Conservation (phyloP, 1,284 basidiomycete genomes). For the Somion occarium region DNA sequence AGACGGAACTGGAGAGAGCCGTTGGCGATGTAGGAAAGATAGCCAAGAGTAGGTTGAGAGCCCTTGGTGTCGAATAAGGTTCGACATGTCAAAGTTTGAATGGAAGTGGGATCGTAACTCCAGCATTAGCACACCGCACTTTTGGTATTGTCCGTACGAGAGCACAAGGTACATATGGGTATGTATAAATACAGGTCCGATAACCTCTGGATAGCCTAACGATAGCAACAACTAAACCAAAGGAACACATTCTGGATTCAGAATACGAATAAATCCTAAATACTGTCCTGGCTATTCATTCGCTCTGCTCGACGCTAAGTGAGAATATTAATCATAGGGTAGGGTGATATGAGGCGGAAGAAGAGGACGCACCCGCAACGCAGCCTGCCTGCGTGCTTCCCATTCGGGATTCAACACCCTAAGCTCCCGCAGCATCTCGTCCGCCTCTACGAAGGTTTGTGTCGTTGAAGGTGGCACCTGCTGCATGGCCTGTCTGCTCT, state of each 20-base stretch:
- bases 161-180: too few species aligned
- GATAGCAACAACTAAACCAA: background rate
- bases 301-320: conserved; percentile 23
- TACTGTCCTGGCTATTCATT: too few species aligned
- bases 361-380: conserved; percentile 28
- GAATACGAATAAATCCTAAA: too few species aligned
- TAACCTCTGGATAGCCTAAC: background rate
- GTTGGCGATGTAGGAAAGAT: conserved; percentile 73
- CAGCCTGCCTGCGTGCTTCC: conserved; percentile 46
- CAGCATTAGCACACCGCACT: too few species aligned
- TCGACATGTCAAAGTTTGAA: background rate
- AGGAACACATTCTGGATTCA: too few species aligned
- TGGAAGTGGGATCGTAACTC: too few species aligned
- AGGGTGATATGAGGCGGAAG: background rate
- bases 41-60: conserved; percentile 58
- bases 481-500: conserved; percentile 1
- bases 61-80: conserved; percentile 32
- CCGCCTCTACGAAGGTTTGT: conserved; percentile 16
- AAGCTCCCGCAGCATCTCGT: conserved; percentile 37
- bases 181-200: too few species aligned
- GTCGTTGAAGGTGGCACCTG: background rate
- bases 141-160: too few species aligned
- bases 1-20: conserved; percentile 61
- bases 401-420: conserved; percentile 58
- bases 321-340: too few species aligned